phyloP scores from a whole-genome alignment of 2,329 filamentous ascomycete species.

The Myriosclerotinia duriaeana region DNA sequence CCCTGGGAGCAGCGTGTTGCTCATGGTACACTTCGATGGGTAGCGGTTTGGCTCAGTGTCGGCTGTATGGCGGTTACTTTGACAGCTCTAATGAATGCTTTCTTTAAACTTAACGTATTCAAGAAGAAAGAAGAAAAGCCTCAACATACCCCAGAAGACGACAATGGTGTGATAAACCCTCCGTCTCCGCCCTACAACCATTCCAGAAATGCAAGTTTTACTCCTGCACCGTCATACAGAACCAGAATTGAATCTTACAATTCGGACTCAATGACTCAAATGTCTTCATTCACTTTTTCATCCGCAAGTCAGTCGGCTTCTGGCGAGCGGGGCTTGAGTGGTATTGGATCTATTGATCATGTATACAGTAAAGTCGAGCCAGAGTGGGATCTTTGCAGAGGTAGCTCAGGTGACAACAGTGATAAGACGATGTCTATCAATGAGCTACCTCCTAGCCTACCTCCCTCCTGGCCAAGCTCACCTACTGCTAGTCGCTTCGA shows the following conservation, averaged over 20 bases:
- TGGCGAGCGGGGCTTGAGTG: not conserved
- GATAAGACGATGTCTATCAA: not conserved
- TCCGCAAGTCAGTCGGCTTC: slow-evolving; percentile 6
- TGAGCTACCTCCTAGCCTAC: slow-evolving; percentile 1
- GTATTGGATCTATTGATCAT: slow-evolving; percentile 16
- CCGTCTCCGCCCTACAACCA: slow-evolving; percentile 6
- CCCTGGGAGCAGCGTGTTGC: slow-evolving; percentile 19
- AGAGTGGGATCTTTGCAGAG: not conserved
- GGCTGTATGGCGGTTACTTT: slow-evolving; percentile 7
- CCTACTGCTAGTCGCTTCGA: not conserved
- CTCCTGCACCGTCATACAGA: slow-evolving; percentile 16
- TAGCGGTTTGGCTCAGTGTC: slow-evolving; percentile 22
- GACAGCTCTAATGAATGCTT: slow-evolving; percentile 17
- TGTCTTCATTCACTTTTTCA: slow-evolving; percentile 1
- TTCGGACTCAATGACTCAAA: not conserved
- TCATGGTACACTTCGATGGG: slow-evolving; percentile 22
- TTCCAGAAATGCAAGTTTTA: slow-evolving; percentile 9
- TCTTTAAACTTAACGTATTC: slow-evolving; percentile 19
- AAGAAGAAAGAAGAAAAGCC: not conserved
- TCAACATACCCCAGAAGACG: not conserved
- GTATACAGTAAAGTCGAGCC: slow-evolving; percentile 12
- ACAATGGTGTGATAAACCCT: not conserved
- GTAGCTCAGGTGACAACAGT: not conserved
- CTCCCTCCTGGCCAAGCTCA: slow-evolving; percentile 4
- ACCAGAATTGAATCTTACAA: slow-evolving; percentile 18